These are phyloP conservation scores for Uronychia binucleata DNA, from an alignment of 73 alveolate species.

Conservation along the genomic window DNA sequence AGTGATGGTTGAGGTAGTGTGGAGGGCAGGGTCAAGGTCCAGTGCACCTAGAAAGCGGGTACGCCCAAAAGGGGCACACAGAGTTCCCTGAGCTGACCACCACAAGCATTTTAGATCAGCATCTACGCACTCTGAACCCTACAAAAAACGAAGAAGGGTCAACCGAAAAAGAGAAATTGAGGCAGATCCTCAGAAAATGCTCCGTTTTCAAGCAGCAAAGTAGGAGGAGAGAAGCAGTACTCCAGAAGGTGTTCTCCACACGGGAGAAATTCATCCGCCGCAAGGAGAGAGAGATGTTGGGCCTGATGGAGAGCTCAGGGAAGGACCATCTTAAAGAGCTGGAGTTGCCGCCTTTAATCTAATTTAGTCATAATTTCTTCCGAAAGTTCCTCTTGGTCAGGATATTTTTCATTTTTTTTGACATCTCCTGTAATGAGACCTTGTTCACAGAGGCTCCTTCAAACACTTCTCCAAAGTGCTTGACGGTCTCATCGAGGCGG, in stretches of 20 bases:
- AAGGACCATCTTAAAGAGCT: not conserved
- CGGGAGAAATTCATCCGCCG: not conserved
- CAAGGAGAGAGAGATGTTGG: not conserved
- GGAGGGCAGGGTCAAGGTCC: too few species aligned
- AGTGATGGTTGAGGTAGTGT: too few species aligned
- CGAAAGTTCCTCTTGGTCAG: not conserved
- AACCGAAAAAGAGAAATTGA: not conserved
- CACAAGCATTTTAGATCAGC: too few species aligned
- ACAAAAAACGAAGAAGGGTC: too few species aligned
- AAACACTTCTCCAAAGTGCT: not conserved
- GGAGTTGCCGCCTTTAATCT: not conserved
- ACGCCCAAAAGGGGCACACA: too few species aligned
- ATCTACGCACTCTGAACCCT: too few species aligned
- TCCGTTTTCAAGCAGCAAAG: not conserved
- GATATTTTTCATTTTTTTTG: not conserved
- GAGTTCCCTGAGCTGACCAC: too few species aligned
- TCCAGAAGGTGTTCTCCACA: not conserved
- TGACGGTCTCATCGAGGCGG: not conserved
- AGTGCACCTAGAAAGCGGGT: too few species aligned
- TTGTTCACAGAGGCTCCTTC: not conserved
- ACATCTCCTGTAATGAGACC: not conserved
- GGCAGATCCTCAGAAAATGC: not conserved
- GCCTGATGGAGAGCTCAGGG: not conserved
- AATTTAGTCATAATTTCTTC: not conserved
- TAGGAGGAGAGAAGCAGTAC: not conserved